Conservation (phyloP, 2,329 filamentous ascomycete genomes). For the Rhynchosporium agropyri region DNA sequence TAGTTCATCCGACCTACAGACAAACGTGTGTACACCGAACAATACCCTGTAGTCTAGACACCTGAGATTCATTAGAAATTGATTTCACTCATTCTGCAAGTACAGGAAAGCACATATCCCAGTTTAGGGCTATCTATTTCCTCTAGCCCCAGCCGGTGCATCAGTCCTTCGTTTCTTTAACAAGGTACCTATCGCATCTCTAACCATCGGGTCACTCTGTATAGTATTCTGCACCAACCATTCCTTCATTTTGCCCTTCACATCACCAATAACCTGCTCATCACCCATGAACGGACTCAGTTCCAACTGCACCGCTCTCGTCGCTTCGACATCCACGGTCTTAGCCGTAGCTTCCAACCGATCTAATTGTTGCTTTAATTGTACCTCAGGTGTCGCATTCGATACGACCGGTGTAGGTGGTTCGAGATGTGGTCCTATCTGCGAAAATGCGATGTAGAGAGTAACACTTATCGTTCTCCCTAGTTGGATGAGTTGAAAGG, state of each 20-base stretch:
- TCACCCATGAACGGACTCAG: conserved; percentile 81
- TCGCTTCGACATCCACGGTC: conserved; percentile 68
- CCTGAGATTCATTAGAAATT: background rate
- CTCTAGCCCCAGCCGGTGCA: conserved; percentile 61
- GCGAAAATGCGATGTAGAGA: conserved; percentile 79
- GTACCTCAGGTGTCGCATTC: conserved; percentile 50
- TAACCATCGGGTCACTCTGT: conserved; percentile 76
- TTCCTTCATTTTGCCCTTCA: conserved; percentile 76
- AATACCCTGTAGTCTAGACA: background rate
- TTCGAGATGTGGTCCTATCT: conserved; percentile 70
- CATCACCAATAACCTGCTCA: conserved; percentile 59
- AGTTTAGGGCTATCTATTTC: conserved; percentile 39
- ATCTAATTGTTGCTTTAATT: conserved; percentile 63
- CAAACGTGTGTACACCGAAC: too few species aligned
- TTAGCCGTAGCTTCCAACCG: conserved; percentile 63
- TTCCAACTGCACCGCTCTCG: conserved; percentile 73
- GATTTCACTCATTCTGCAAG: background rate
- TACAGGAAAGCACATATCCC: background rate
- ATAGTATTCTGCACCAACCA: conserved; percentile 89
- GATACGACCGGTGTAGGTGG: conserved; percentile 37
- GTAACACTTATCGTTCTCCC: conserved; percentile 77
- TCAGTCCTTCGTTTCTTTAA: conserved; percentile 64
- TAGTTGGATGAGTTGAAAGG: conserved; percentile 80
- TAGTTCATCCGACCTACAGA: too few species aligned
- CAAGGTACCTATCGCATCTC: conserved; percentile 72